Evolutionary conservation across 805 yeast genomes (phyloP).

Genomic region (Yarrowia sp.): DNA sequence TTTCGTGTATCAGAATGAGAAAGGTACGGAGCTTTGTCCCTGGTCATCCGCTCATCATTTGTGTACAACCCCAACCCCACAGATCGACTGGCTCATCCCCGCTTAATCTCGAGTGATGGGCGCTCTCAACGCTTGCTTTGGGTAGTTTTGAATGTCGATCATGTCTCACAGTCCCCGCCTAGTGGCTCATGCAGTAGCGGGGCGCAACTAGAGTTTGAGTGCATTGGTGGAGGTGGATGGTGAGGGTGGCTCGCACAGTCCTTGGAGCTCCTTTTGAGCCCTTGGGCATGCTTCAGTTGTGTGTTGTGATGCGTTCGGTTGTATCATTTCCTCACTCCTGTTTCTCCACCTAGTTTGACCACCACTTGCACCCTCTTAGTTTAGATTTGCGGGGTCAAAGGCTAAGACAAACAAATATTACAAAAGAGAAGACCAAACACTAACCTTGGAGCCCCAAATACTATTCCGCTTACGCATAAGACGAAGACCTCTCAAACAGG

Average conservation of each 20-base stretch:
- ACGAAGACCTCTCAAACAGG: background rate
- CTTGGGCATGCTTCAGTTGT: too few species aligned
- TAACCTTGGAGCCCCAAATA: background rate
- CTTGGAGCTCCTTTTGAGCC: background rate
- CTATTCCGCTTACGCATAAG: conserved; percentile 18
- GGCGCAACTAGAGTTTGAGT: background rate
- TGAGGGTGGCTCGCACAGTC: background rate
- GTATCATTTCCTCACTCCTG: too few species aligned
- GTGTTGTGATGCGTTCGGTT: too few species aligned
- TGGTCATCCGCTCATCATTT: background rate
- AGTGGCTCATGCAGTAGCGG: conserved; percentile 26
- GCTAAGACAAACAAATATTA: background rate
- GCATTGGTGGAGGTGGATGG: background rate
- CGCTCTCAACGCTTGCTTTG: conserved; percentile 3
- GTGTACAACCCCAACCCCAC: conserved; percentile 9
- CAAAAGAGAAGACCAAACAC: background rate
- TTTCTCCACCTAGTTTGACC: too few species aligned
- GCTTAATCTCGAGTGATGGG: conserved; percentile 8
- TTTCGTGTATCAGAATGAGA: too few species aligned
- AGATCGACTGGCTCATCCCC: conserved; percentile 14
- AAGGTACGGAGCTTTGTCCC: background rate
- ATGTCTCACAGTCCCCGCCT: conserved; percentile 1
- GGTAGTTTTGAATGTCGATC: conserved; percentile 3
- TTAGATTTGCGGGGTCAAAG: conserved; percentile 19
- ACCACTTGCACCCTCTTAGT: background rate